Evolutionary conservation across 73 alveolate genomes (phyloP).

Genomic region (Paramecium biaurelia): DNA sequence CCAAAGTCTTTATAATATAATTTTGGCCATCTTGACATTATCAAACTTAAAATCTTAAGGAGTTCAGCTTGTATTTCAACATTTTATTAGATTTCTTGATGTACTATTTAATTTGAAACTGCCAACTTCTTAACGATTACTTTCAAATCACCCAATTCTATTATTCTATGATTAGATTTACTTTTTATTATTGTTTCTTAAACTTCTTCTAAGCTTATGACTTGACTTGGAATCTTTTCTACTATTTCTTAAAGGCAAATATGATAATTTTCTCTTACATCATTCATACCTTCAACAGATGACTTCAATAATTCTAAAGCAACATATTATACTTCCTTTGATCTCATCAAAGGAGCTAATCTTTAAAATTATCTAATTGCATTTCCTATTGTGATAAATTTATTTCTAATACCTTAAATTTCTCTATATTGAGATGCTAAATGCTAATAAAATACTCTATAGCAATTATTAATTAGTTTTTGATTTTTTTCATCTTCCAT

Average conservation of each 20-base stretch:
- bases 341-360: slow-evolving; percentile 34
- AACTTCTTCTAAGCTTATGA: not conserved
- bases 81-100: not conserved
- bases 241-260: slow-evolving; percentile 37
- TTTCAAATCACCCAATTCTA: not conserved
- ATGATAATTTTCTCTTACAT: slow-evolving; percentile 26
- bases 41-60: not conserved
- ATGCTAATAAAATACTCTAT: not conserved
- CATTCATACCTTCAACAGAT: not conserved
- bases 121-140: not conserved
- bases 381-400: not conserved
- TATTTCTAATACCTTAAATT: not conserved
- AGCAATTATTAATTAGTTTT: not conserved
- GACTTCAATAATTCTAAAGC: not conserved
- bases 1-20: not conserved
- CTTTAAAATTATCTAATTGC: not conserved
- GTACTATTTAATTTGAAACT: not conserved
- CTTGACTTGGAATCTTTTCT: not conserved
- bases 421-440: slow-evolving; percentile 4
- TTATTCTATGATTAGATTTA: not conserved
- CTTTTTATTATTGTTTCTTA: not conserved
- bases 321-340: not conserved
- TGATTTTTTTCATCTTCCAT: not conserved
- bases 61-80: not conserved
- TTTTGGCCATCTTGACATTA: slow-evolving; percentile 41